Base-by-base conservation (phyloP, 768 basidiomycete genomes). In the Sutorius australiensis region DNA sequence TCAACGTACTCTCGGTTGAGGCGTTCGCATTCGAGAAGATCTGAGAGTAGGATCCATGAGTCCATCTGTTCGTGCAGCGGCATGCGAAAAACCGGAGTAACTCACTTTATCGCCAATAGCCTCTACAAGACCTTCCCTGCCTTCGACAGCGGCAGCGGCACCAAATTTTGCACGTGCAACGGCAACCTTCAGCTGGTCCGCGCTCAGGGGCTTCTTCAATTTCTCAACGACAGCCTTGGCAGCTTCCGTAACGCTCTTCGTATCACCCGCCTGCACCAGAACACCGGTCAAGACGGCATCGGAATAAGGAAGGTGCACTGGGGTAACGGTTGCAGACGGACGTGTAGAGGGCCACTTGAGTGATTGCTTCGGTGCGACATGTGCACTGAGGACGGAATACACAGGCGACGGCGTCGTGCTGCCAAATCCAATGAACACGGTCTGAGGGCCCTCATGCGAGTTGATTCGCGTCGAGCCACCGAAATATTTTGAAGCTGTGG, bases 271-370 rank as follows among this genome's bases (percentile, higher is more conserved):
- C 66, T 89, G 84, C 33, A 98, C 75, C 48, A 92, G 71, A 51
- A 97, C 72, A 53, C 94, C 94, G 54, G 95, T 83, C 46, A 99
- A 78, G 7, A 87, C 77, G 4, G 93, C 95, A 66, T 98, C 95
- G 14, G 93, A 91, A 75, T 98, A 98, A 13, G 89, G 86, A 12
- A 94, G 76, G 65, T 90, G 81, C 48, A 97, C 83, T 11, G 86
- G 71, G 67, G 86, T 79, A 50, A 88, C 88, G 24, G 79, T 79
- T 1, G 87, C 75, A 39, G 80, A 79, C 51, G 67, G 64, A n/a
- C 84, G 84, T 46, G 74, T 72, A 48, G 80, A 71, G 10, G 87
- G 73, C 95, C 95, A 98, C 72, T 98, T 98, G 66, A 98, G 77
- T 33, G 89, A 80, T 8, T 87, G 77, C 19, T 78, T 73, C 13